Evolutionary conservation across 176 grass and related monocot genomes (phyloP).

Genomic region (Saccharum officinarum): DNA sequence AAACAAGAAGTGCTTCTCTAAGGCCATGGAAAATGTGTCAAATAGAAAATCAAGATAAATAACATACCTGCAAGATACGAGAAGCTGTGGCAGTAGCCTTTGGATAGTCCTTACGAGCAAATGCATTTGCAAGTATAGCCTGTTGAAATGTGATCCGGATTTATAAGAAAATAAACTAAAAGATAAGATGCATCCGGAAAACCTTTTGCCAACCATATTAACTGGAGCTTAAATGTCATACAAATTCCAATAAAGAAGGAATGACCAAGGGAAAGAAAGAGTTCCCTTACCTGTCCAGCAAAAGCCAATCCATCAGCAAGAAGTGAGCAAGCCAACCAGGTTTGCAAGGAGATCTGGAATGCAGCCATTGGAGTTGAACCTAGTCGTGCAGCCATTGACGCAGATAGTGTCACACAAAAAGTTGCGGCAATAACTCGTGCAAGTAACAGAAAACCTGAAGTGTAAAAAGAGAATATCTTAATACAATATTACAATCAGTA

Average conservation of each 20-base stretch:
- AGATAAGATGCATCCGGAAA: neutral
- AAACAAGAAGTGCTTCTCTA: neutral
- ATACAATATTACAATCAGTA: neutral
- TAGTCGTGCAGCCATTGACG: constrained; percentile 75
- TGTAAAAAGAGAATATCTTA: constrained; percentile 4
- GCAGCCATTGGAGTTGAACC: constrained; percentile 86
- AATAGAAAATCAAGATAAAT: neutral
- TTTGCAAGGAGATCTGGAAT: constrained; percentile 92
- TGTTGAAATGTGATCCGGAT: constrained; percentile 28
- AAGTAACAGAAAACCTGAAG: constrained; percentile 66
- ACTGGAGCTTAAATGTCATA: neutral
- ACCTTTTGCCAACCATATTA: neutral
- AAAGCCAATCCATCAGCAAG: constrained; percentile 94
- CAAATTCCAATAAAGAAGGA: neutral
- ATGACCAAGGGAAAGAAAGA: neutral
- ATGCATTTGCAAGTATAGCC: constrained; percentile 91
- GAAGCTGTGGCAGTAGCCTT: constrained; percentile 61
- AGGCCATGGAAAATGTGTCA: neutral
- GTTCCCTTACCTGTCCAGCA: constrained; percentile 71
- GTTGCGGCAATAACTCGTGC: constrained; percentile 79
- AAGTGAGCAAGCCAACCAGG: constrained; percentile 87
- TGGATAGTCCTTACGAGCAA: constrained; percentile 62
- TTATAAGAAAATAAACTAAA: constrained; percentile 12
- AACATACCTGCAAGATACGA: constrained; percentile 72
- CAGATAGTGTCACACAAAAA: constrained; percentile 85